Conservation (phyloP, 768 basidiomycete genomes). For the Termitomyces titanicus region DNA sequence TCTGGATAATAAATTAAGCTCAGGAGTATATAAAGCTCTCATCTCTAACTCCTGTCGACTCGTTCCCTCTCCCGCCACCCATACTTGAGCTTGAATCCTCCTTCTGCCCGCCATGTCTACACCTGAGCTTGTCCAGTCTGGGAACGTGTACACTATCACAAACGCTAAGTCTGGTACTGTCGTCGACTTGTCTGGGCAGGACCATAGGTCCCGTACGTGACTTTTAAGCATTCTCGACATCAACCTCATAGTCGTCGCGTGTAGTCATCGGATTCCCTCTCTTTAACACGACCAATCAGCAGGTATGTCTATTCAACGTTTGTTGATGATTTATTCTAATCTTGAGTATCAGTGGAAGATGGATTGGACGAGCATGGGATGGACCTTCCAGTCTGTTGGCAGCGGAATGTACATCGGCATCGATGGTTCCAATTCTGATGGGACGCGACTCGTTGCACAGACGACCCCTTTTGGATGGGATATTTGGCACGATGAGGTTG, state of each 20-base stretch:
- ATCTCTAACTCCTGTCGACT: too few relatives aligned
- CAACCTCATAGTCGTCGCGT: neutral
- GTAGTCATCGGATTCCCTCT: constrained; percentile 35
- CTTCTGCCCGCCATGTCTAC: constrained; percentile 6
- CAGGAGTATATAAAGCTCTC: neutral
- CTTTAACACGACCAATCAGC: constrained; percentile 45
- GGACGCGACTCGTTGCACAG: constrained; percentile 35
- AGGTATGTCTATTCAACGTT: constrained; percentile 26
- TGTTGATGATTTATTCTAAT: neutral
- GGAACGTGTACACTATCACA: constrained; percentile 39
- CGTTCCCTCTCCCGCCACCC: neutral
- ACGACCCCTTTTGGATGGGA: constrained; percentile 41
- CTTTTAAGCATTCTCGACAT: neutral
- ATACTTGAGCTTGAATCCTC: neutral
- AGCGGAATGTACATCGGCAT: constrained; percentile 39
- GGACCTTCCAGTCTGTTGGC: constrained; percentile 39
- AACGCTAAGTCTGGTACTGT: constrained; percentile 52
- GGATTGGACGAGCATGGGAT: constrained; percentile 32
- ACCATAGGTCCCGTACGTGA: constrained; percentile 42
- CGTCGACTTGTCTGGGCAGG: constrained; percentile 52
- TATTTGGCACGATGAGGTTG: constrained; percentile 42
- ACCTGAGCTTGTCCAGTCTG: constrained; percentile 28
- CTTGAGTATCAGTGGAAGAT: constrained; percentile 41
- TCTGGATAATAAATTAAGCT: neutral
- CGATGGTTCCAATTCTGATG: constrained; percentile 35